A percentile compares a stretch with the other conserved stretches of the same genome.
These are phyloP conservation scores for Gossypium raimondii DNA, from an alignment of 345 rosid species.

Conservation along the genomic window DNA sequence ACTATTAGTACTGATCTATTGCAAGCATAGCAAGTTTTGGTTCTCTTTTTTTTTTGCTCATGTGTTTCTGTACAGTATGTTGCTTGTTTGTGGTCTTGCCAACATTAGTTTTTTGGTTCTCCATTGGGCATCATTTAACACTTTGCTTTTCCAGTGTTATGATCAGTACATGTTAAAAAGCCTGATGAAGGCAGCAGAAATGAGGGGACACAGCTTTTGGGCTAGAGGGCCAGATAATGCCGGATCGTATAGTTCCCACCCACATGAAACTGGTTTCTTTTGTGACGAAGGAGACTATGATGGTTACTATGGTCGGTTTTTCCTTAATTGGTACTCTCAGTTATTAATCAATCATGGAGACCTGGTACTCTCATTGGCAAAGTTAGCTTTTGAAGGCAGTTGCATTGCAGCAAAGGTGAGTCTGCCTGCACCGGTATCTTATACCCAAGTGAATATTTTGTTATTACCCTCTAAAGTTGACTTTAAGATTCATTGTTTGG, in stretches of 20 bases:
- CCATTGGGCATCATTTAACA: neutral
- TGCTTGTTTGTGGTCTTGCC: conserved; percentile 3
- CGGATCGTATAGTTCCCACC: conserved; percentile 81
- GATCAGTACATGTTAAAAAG: conserved; percentile 74
- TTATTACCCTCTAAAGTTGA: neutral
- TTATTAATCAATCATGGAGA: conserved; percentile 79
- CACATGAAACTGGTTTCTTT: conserved; percentile 88
- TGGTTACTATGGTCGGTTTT: conserved; percentile 89
- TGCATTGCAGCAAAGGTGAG: conserved; percentile 79
- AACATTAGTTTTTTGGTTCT: neutral
- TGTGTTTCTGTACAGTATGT: neutral
- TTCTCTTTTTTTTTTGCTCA: conserved; percentile 1
- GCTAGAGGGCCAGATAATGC: conserved; percentile 87
- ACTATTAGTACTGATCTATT: conserved; percentile 1
- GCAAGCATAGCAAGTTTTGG: neutral
- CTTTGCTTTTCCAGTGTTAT: conserved; percentile 58
- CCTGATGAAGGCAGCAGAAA: conserved; percentile 81
- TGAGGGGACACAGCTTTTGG: conserved; percentile 75
- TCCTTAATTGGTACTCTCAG: conserved; percentile 89
- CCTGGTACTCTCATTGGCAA: conserved; percentile 70
- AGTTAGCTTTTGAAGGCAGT: conserved; percentile 74
- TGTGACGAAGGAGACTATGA: conserved; percentile 95
- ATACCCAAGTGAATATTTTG: conserved; percentile 5
- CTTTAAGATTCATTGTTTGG: neutral
- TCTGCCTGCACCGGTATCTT: conserved; percentile 12